Percentiles rank a stretch among this genome's conserved stretches.
These are phyloP conservation scores for Microdochium trichocladiopsis DNA, from an alignment of 2,329 filamentous ascomycete genomes.

Conservation along the genomic window DNA sequence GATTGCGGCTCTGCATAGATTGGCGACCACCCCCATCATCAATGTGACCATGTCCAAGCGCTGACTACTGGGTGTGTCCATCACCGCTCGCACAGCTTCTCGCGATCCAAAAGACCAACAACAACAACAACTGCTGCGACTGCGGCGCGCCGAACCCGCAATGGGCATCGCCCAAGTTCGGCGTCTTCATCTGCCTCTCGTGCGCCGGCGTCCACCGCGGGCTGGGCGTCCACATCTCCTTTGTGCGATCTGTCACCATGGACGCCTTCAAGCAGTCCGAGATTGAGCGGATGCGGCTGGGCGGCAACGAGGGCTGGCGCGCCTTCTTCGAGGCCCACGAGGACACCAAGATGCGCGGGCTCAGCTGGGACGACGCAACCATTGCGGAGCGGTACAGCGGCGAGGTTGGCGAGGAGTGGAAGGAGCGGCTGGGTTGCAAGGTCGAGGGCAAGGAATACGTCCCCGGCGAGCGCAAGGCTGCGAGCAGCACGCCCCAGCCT, in stretches of 20 bases:
- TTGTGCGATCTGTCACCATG: slow-evolving; percentile 97
- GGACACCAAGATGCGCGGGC: slow-evolving; percentile 57
- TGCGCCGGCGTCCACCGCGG: slow-evolving; percentile 94
- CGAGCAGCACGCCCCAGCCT: slow-evolving; percentile 20
- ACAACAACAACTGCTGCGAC: slow-evolving; percentile 89
- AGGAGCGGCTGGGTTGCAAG: slow-evolving; percentile 79
- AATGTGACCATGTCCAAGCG: too few relatives aligned
- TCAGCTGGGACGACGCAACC: slow-evolving; percentile 77
- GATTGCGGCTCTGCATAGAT: too few relatives aligned
- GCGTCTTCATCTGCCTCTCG: slow-evolving; percentile 95
- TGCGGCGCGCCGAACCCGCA: slow-evolving; percentile 93
- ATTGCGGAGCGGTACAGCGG: slow-evolving; percentile 88
- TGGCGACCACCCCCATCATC: too few relatives aligned
- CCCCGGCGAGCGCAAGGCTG: slow-evolving; percentile 53
- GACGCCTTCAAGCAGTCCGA: slow-evolving; percentile 93
- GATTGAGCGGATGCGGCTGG: slow-evolving; percentile 87
- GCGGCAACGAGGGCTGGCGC: slow-evolving; percentile 84
- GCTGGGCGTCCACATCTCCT: slow-evolving; percentile 95
- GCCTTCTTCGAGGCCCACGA: slow-evolving; percentile 75
- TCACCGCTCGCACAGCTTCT: slow-evolving; percentile 79
- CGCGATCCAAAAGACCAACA: slow-evolving; percentile 81
- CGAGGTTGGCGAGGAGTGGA: slow-evolving; percentile 90
- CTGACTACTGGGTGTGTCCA: too few relatives aligned
- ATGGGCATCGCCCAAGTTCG: slow-evolving; percentile 97
- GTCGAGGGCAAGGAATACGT: slow-evolving; percentile 86